A percentile compares a stretch with the other conserved stretches of the same genome.
phyloP scores from a whole-genome alignment of 2,329 filamentous ascomycete genomes.

The Trichophyton simii region DNA sequence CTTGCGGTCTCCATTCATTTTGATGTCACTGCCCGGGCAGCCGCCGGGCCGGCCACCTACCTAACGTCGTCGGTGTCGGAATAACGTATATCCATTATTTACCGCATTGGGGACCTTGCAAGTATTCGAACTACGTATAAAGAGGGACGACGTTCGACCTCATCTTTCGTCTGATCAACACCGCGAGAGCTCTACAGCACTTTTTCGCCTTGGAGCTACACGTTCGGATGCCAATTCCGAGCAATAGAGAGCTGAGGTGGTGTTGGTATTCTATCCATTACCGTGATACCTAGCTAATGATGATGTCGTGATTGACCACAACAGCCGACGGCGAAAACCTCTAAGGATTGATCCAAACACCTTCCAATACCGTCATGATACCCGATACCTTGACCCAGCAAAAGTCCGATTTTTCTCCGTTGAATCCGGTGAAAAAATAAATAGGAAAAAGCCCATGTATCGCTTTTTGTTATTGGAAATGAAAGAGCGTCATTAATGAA shows the following conservation, averaged over 20 bases:
- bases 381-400: conserved; percentile 2
- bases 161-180: not conserved
- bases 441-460: not conserved
- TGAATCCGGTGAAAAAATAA: not conserved
- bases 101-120: not conserved
- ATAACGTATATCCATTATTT: not conserved
- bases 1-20: too few relatives aligned
- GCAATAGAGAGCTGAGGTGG: not conserved
- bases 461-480: not conserved
- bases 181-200: not conserved
- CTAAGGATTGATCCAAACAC: not conserved
- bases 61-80: not conserved
- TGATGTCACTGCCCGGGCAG: too few relatives aligned
- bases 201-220: not conserved
- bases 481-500: not conserved
- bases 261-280: conserved; percentile 1
- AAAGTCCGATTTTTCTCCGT: not conserved
- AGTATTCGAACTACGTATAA: not conserved
- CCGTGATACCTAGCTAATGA: not conserved
- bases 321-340: not conserved
- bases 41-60: too few relatives aligned
- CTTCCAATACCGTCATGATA: not conserved
- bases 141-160: not conserved
- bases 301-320: not conserved
- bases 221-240: not conserved